Conservation (phyloP, 306 rosid species). For the Quercus variabilis region DNA sequence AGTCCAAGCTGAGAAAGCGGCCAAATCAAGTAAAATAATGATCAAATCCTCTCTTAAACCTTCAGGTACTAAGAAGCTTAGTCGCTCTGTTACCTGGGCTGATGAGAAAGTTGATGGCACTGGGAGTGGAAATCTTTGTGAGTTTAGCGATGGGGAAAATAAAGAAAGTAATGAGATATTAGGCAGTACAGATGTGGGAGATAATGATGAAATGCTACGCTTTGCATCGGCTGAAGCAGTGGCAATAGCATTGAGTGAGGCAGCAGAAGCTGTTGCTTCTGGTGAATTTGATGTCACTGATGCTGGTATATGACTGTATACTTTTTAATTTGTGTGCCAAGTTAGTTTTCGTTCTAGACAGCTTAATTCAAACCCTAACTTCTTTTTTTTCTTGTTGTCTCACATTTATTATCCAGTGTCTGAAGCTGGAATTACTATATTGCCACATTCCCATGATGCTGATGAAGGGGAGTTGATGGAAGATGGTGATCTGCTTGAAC, state of each 20-base stretch:
- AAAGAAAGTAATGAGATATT: slow-evolving; percentile 15
- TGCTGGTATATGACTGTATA: slow-evolving; percentile 58
- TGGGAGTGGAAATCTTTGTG: slow-evolving; percentile 46
- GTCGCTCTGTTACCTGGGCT: slow-evolving; percentile 88
- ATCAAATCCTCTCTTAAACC: slow-evolving; percentile 69
- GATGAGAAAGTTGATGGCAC: slow-evolving; percentile 45
- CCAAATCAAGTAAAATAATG: slow-evolving; percentile 24
- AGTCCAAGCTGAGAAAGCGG: slow-evolving; percentile 26
- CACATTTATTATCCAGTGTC: slow-evolving; percentile 47
- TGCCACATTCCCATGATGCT: slow-evolving; percentile 40
- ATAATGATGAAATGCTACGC: slow-evolving; percentile 40
- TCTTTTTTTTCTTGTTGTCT: slow-evolving; percentile 12
- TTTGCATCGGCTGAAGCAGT: slow-evolving; percentile 78
- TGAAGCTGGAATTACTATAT: slow-evolving; percentile 72
- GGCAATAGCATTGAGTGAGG: slow-evolving; percentile 69
- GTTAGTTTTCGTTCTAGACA: slow-evolving; percentile 18
- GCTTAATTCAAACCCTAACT: neutral
- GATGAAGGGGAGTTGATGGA: slow-evolving; percentile 37
- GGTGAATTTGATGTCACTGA: slow-evolving; percentile 47
- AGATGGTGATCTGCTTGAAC: slow-evolving; percentile 40
- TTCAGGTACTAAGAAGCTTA: slow-evolving; percentile 46
- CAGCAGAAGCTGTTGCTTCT: slow-evolving; percentile 69
- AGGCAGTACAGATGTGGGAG: slow-evolving; percentile 13
- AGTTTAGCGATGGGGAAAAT: slow-evolving; percentile 43
- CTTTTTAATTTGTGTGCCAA: neutral